Evolutionary conservation across 2,329 filamentous ascomycete species (phyloP), one percentile per base, ranked within the genome.

Genomic region (Pseudohalonectria lignicola): DNA sequence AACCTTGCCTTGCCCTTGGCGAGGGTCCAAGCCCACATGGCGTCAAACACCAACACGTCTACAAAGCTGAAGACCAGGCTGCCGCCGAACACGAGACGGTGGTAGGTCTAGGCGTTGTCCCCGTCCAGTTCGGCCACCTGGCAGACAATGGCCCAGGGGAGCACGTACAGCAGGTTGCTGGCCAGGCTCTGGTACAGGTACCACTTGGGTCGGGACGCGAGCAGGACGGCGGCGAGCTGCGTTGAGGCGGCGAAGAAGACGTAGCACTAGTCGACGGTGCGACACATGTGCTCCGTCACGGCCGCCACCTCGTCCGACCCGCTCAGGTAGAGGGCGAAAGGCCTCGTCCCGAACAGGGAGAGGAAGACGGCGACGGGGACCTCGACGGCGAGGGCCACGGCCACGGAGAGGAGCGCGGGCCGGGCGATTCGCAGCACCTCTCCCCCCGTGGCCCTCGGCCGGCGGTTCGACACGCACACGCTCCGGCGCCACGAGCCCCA

Each of bases 81-180:
- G 0, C 79, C 79, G 0, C 79, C 79, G 57, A 85, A 84, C 0
- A 84, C 71, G 19, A 81, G 53, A 0, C 69, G 65, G 47, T 83
- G 74, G 50, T 79, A 84, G 0, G 64, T 76, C 80, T 79, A 85
- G 1, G 80, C 78, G 47, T 76, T 69, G 0, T 56, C 55, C 3
- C 61, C 51, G 6, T 67, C 63, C 33, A 80, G 55, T 2, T 56
- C 39, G n/a, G 56, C 57, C 4, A 58, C 62, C 36, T 67, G 71
- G 42, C 71, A 76, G 0, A 70, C 76, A 30, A 86, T 72, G 0
- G 80, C 79, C 79, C 80, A 86, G 0, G 79, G 80, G 3, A 86
- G 55, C 0, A 85, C 78, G 50, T 79, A 85, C 0, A 79, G 53
- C 0, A 86, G 34, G 47, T 85, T 86, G 6, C 78, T 82, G 0